Conservation (phyloP, 2,329 filamentous ascomycete genomes). For the Colletotrichum spinosum region DNA sequence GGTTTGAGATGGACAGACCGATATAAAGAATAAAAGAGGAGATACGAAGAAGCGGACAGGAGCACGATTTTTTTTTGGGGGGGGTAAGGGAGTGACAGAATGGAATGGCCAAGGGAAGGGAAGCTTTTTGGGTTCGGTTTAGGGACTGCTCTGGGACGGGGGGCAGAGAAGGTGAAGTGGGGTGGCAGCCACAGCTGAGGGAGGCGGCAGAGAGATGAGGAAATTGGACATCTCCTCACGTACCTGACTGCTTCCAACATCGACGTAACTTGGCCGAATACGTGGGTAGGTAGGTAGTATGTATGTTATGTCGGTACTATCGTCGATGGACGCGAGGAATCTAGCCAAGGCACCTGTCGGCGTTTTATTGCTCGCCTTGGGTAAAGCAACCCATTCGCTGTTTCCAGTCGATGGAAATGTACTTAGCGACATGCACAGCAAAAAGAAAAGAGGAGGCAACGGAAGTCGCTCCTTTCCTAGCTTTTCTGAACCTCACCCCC, state of each 20-base stretch:
- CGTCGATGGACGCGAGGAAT: too few relatives aligned
- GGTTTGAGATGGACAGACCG: conserved; percentile 1
- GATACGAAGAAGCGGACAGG: conserved; percentile 19
- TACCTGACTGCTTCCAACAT: too few relatives aligned
- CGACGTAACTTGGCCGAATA: too few relatives aligned
- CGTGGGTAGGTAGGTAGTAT: too few relatives aligned
- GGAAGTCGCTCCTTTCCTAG: conserved; percentile 19
- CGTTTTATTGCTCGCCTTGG: too few relatives aligned
- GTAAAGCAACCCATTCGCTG: conserved; percentile 14
- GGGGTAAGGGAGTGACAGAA: conserved; percentile 26
- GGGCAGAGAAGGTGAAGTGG: conserved; percentile 16
- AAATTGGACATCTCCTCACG: not conserved
- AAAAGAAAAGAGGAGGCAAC: conserved; percentile 13
- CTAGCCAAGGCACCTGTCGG: too few relatives aligned
- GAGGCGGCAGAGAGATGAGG: conserved; percentile 29
- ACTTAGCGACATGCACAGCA: conserved; percentile 6
- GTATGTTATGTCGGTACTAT: too few relatives aligned
- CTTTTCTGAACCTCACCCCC: not conserved
- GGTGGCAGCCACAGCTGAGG: conserved; percentile 10
- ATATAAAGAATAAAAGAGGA: not conserved
- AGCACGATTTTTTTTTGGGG: conserved; percentile 13
- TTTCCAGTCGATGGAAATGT: conserved; percentile 27
- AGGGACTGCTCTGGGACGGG: conserved; percentile 33
- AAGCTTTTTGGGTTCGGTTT: conserved; percentile 38
- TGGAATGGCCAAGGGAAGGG: conserved; percentile 36